phyloP scores from a whole-genome alignment of 176 grass and related monocot species.

The Aegilops longissima region DNA sequence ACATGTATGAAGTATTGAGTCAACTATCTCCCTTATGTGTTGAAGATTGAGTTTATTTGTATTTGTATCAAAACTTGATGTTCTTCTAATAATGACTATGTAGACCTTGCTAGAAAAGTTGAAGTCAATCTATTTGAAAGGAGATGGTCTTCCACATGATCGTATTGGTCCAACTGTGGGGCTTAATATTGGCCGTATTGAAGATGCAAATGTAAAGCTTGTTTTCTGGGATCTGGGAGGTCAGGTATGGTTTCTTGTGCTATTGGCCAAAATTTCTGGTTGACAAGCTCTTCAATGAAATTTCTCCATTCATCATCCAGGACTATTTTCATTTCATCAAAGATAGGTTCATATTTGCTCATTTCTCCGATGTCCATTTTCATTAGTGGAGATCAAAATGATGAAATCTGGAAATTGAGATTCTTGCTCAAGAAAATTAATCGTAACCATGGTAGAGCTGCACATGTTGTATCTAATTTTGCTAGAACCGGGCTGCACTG shows the following conservation, averaged over 20 bases:
- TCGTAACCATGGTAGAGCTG: no score
- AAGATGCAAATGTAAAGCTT: slow-evolving; percentile 85
- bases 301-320: neutral
- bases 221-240: slow-evolving; percentile 99
- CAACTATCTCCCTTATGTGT: neutral
- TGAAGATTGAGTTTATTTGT: neutral
- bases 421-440: neutral
- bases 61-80: neutral
- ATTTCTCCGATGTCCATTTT: neutral
- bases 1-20: neutral
- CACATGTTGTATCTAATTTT: neutral
- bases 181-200: slow-evolving; percentile 94
- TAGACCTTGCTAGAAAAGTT: slow-evolving; percentile 97
- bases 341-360: neutral
- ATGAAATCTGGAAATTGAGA: neutral
- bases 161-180: slow-evolving; percentile 95
- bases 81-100: slow-evolving; percentile 27
- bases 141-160: slow-evolving; percentile 75
- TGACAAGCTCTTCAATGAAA: neutral
- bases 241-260: slow-evolving; percentile 61
- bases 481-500: neutral
- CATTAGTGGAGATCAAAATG: neutral
- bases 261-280: neutral
- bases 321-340: neutral
- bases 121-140: slow-evolving; percentile 83